Percentiles rank a stretch among this genome's conserved stretches.
Evolutionary conservation across 208 protist species (phyloP).

Genomic region (Trypanosoma rangeli): DNA sequence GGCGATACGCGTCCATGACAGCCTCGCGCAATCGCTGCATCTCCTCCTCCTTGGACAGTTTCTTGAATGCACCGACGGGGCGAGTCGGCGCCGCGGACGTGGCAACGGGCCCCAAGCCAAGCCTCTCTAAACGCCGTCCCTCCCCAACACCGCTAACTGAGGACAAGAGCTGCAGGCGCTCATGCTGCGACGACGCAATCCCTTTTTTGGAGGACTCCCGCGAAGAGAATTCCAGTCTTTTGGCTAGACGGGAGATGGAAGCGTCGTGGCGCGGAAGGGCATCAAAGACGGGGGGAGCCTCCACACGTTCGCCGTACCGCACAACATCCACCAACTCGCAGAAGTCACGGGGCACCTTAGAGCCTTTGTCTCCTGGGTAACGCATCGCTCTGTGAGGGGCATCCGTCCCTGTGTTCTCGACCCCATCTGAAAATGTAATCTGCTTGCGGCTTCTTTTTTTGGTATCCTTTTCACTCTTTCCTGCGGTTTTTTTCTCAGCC

Average conservation of each 20-base stretch:
- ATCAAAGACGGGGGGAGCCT: conserved; percentile 87
- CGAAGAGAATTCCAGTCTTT: conserved; percentile 30
- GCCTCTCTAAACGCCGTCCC: conserved; percentile 64
- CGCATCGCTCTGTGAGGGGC: conserved; percentile 39
- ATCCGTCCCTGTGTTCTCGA: conserved; percentile 6
- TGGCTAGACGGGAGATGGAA: conserved; percentile 64
- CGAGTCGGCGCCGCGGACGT: conserved; percentile 18
- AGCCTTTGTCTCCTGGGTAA: conserved; percentile 39
- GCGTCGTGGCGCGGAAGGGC: conserved; percentile 69
- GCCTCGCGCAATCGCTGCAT: conserved; percentile 69
- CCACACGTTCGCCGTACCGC: conserved; percentile 80
- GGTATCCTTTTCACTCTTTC: not conserved
- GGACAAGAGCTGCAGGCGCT: conserved; percentile 33
- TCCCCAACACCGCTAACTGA: conserved; percentile 37
- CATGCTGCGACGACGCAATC: conserved; percentile 15
- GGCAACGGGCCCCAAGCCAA: conserved; percentile 53
- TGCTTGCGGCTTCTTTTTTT: conserved; percentile 40
- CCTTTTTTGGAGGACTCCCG: not conserved
- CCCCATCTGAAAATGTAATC: conserved; percentile 44
- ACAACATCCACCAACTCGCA: conserved; percentile 87
- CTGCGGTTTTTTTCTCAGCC: not conserved
- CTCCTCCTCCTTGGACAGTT: conserved; percentile 55
- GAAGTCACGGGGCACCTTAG: conserved; percentile 49
- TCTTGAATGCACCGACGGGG: not conserved
- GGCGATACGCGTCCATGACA: conserved; percentile 81